Percentiles rank a stretch among this genome's conserved stretches.
Conservation (phyloP, 768 basidiomycete genomes). For the Kwoniella sp. region DNA sequence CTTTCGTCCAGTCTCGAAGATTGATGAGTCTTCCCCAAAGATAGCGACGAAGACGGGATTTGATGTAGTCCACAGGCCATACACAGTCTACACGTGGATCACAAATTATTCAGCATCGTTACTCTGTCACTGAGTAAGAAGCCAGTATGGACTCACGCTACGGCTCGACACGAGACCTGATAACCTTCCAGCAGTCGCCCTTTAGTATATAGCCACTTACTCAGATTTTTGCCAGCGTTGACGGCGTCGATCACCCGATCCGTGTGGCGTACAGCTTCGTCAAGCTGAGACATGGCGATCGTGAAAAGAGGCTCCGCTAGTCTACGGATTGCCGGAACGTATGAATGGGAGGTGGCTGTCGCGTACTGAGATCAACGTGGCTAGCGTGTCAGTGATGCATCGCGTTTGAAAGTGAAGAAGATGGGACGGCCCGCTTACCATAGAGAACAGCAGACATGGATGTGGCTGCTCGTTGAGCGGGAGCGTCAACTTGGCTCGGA, state of each 20-base stretch:
- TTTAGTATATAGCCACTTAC: slow-evolving; percentile 36
- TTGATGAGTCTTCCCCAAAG: too few species aligned
- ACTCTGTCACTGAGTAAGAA: too few species aligned
- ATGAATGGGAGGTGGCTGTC: slow-evolving; percentile 32
- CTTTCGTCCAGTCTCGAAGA: too few species aligned
- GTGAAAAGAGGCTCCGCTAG: slow-evolving; percentile 29
- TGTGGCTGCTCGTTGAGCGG: slow-evolving; percentile 22
- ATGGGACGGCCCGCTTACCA: too few species aligned
- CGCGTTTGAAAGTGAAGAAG: not conserved
- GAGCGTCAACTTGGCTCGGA: slow-evolving; percentile 24
- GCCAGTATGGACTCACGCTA: slow-evolving; percentile 29
- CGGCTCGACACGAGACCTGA: slow-evolving; percentile 14
- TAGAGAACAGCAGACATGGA: slow-evolving; percentile 38
- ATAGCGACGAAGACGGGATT: slow-evolving; percentile 24
- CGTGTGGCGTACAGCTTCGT: slow-evolving; percentile 24
- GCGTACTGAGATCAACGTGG: too few species aligned
- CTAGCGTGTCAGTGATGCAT: too few species aligned
- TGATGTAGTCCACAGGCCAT: slow-evolving; percentile 35
- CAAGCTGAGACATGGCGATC: slow-evolving; percentile 28
- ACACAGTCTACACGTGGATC: slow-evolving; percentile 32
- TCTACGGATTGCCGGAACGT: slow-evolving; percentile 38
- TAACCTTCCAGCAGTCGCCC: slow-evolving; percentile 28
- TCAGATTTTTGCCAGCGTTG: slow-evolving; percentile 29
- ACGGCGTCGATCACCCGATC: slow-evolving; percentile 40
- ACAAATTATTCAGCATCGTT: too few species aligned